Evolutionary conservation across 108 stramenopile species (phyloP), one percentile per base, ranked within the genome.

Genomic region (Fragilariopsis cylindrus): DNA sequence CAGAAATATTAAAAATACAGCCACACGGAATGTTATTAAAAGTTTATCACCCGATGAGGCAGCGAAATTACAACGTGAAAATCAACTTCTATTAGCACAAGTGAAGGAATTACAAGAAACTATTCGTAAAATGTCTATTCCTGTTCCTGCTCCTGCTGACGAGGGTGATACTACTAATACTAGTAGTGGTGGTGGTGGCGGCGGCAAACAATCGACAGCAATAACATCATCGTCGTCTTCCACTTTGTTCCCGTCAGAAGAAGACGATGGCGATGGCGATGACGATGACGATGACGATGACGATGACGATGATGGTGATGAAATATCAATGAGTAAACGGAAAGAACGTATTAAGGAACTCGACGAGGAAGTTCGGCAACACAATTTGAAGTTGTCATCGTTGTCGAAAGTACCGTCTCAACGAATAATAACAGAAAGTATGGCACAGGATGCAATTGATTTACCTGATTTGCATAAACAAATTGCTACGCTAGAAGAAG

Each of bases 1-100:
- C 30, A 93, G 96, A 78, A 94, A 95, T 58, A 98, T 98, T 81
- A 96, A 98, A 90, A 97, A 96, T 77, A 80, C 84, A 18, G 94
- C 95, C 16, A 88, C 85, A 11, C 76, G 94, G 13, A 98, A 98
- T 71, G 84, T 95, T 12, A 76, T 84, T 54, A 76, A 76, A 16
- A 70, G 82, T 3, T 64, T 92, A 4, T 89, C 91, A 2, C 81
- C 87, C 0, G 81, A 76, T 57, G 93, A 92, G 65, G 93, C 90
- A 0, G 90, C 88, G 9, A 86, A 86, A 6, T 60, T 94, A 47
- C 86, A 87, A 55, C 80, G 90, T 46, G 93, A 94, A 69, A 94
- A 92, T 71, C 87, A 90, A 60, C 70, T 90, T 43, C 80, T 94
- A 18, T 84, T 78, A 70, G 50, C 72, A 4, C 77, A 85, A 62